phyloP scores from a whole-genome alignment of 140 eudicot genomes.

The Erigeron philadelphicus region DNA sequence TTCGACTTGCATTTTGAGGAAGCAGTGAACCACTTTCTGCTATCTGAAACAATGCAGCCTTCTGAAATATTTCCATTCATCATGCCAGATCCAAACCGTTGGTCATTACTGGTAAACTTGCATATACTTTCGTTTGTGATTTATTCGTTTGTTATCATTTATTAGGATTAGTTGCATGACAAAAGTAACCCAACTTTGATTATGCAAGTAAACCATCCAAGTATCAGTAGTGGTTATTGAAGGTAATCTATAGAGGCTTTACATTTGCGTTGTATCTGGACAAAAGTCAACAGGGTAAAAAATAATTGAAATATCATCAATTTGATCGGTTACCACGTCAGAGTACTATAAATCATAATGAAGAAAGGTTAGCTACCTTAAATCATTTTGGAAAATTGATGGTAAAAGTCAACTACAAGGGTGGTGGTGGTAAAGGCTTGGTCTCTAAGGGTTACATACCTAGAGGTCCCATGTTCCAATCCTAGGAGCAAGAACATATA shows the following conservation, averaged over 20 bases:
- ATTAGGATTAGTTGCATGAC: background rate
- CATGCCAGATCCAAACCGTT: conserved; percentile 97
- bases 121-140: conserved; percentile 15
- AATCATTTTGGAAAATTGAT: background rate
- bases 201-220: background rate
- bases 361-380: background rate
- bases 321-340: background rate
- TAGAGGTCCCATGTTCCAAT: too few species aligned
- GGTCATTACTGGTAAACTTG: conserved; percentile 84
- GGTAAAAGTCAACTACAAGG: background rate
- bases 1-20: conserved; percentile 91
- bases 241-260: background rate
- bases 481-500: too few species aligned
- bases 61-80: conserved; percentile 96
- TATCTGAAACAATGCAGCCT: conserved; percentile 89
- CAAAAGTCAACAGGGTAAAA: background rate
- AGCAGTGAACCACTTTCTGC: conserved; percentile 81
- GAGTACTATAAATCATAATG: background rate
- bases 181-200: background rate
- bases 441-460: too few species aligned
- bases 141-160: background rate
- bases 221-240: background rate
- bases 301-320: background rate
- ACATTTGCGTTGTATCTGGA: background rate
- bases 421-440: too few species aligned